Evolutionary conservation across 345 rosid genomes (phyloP).

Genomic region (Eucalyptus tenuipes): DNA sequence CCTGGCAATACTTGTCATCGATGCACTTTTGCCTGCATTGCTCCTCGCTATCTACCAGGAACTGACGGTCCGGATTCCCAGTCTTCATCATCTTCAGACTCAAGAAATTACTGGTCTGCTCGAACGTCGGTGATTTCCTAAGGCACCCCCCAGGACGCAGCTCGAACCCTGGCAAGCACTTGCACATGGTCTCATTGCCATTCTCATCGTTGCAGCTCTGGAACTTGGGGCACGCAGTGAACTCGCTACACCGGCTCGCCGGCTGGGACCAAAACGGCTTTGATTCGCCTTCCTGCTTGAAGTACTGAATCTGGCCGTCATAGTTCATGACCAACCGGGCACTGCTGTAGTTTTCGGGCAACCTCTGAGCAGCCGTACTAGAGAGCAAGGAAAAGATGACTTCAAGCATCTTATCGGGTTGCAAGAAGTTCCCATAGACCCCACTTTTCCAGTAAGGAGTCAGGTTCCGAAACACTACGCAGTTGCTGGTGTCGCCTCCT

Average conservation of each 20-base stretch:
- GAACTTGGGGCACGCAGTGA: slow-evolving; percentile 7
- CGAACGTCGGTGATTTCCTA: background rate
- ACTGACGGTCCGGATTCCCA: background rate
- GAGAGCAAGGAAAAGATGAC: background rate
- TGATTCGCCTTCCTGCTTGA: background rate
- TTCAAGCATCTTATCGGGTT: rapidly evolving
- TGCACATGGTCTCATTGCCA: background rate
- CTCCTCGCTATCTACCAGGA: rapidly evolving
- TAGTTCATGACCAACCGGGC: slow-evolving; percentile 9
- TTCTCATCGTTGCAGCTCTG: slow-evolving; percentile 12
- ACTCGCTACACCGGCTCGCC: background rate
- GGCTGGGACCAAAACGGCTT: slow-evolving; percentile 11
- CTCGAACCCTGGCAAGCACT: slow-evolving; percentile 26
- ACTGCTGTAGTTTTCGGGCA: background rate
- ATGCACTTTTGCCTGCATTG: slow-evolving; percentile 8
- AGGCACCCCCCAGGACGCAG: slow-evolving; percentile 9
- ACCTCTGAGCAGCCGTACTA: background rate
- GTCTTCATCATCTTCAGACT: slow-evolving; percentile 2
- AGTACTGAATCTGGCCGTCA: slow-evolving; percentile 9
- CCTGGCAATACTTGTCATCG: slow-evolving; percentile 1
- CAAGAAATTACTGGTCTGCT: background rate
- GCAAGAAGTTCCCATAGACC: background rate
- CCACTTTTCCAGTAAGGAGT: background rate
- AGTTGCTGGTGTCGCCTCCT: background rate
- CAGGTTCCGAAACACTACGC: rapidly evolving